Base-by-base conservation (phyloP, 768 basidiomycete species). In the Podaxis carcinomalis region DNA sequence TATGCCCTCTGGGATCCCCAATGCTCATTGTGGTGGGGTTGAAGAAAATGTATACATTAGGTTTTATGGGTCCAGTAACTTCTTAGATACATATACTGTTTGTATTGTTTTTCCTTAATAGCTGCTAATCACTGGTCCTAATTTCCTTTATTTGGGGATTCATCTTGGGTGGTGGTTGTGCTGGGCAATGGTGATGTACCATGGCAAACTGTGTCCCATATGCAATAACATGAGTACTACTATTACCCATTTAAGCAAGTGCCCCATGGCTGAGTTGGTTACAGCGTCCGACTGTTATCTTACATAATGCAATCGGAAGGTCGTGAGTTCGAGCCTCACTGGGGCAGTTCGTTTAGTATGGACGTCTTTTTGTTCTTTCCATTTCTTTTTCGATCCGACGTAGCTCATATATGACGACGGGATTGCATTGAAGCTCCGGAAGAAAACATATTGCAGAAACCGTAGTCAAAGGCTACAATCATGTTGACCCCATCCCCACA, bases 261-360 rank as follows among this genome's bases (percentile, higher is more conserved):
- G 84, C 84, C 84, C 84, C 84, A 82, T 86, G 84, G 84, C 84
- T 85, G 80, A 86, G 84, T 85, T 86, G 84, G 84, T 86, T 77
- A 86, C 82, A 85, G 85, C 84, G 84, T 86, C 84, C 84, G 84
- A 86, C 84, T 85, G 84, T 86, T 85, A 13, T 49, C 25, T 58
- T 28, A 32, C 37, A 6, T 16, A 36, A 50, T 14, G 57, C 37
- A 63, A 83, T 83, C 82, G 82, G 80, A 83, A 84, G 82, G 81
- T 84, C 83, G 79, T 80, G 80, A 83, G 85, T 85, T 84, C 83
- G 78, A 85, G 78, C 80, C 84, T 85, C 79, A 78, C 79, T 78
- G 82, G 80, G 78, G 82, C 82, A 79, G 82, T 0, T 11, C 46
- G 16, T 53, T 68, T 68, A 64, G 63, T 1, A 51, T 53, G 53